phyloP scores from a whole-genome alignment of 2,329 filamentous ascomycete species.

The Westerdykella aurantiaca region DNA sequence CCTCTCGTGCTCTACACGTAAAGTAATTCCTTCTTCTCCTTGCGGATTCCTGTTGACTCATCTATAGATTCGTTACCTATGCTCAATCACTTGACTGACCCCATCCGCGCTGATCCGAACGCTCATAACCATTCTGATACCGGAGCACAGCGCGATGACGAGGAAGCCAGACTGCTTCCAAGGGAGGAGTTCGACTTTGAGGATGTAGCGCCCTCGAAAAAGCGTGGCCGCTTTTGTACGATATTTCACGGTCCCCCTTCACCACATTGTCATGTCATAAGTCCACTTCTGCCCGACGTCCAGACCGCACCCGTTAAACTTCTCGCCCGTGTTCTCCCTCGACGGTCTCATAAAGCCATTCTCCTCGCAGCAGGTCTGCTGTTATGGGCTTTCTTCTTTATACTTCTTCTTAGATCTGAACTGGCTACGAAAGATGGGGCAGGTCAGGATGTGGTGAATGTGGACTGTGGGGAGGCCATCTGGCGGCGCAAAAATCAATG shows the following conservation, averaged over 20 bases:
- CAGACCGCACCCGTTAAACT: slow-evolving; percentile 60
- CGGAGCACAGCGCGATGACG: slow-evolving; percentile 9
- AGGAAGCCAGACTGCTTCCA: slow-evolving; percentile 25
- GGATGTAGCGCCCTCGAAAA: slow-evolving; percentile 6
- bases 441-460: slow-evolving; percentile 59
- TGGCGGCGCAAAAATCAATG: slow-evolving; percentile 67
- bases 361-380: slow-evolving; percentile 54
- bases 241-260: slow-evolving; percentile 40
- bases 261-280: slow-evolving; percentile 40
- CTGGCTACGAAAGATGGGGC: slow-evolving; percentile 53
- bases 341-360: slow-evolving; percentile 49
- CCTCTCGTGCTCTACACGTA: no score
- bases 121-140: no score
- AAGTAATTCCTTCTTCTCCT: no score
- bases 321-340: slow-evolving; percentile 55
- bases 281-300: slow-evolving; percentile 54
- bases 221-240: slow-evolving; percentile 1
- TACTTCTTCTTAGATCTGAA: slow-evolving; percentile 58
- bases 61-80: no score
- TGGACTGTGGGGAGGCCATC: slow-evolving; percentile 64
- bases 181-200: slow-evolving; percentile 25
- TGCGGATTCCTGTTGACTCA: no score
- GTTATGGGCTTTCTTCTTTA: slow-evolving; percentile 63
- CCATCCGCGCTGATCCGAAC: no score
- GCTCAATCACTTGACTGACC: no score